These are phyloP conservation scores for Neurospora sp. DNA, from an alignment of 2,329 filamentous ascomycete genomes.

Conservation along the genomic window DNA sequence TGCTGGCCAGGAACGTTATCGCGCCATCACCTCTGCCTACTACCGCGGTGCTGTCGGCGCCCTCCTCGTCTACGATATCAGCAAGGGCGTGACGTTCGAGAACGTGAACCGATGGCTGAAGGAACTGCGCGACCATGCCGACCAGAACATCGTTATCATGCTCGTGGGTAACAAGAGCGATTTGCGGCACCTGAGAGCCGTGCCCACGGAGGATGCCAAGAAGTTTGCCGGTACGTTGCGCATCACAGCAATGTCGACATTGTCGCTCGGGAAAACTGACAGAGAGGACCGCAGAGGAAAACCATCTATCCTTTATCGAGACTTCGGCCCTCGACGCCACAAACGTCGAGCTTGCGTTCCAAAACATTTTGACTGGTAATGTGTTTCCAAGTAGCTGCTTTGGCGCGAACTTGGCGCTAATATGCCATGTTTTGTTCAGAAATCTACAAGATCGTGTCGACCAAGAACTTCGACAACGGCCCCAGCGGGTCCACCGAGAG, in stretches of 20 bases:
- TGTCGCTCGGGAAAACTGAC: slow-evolving; percentile 9
- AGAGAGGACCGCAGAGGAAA: slow-evolving; percentile 60
- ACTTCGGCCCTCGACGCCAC: slow-evolving; percentile 96
- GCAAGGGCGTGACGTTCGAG: slow-evolving; percentile 98
- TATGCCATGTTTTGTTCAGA: slow-evolving; percentile 41
- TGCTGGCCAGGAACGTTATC: slow-evolving; percentile 95
- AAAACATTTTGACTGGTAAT: slow-evolving; percentile 97
- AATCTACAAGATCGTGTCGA: slow-evolving; percentile 98
- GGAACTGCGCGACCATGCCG: slow-evolving; percentile 93
- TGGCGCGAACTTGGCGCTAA: slow-evolving; percentile 4
- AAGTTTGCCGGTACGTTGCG: slow-evolving; percentile 74
- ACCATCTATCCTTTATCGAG: slow-evolving; percentile 98
- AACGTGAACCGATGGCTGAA: slow-evolving; percentile 99
- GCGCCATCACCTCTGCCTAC: slow-evolving; percentile 97
- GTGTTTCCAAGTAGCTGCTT: neutral
- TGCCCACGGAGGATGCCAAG: slow-evolving; percentile 96
- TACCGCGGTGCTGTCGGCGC: slow-evolving; percentile 96
- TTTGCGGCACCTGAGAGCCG: slow-evolving; percentile 95
- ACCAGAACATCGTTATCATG: slow-evolving; percentile 99
- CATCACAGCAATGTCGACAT: neutral
- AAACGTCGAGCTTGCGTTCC: slow-evolving; percentile 98
- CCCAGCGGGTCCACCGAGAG: slow-evolving; percentile 73
- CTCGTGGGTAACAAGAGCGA: slow-evolving; percentile 99
- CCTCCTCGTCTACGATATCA: slow-evolving; percentile 97
- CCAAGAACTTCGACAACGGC: slow-evolving; percentile 88